Evolutionary conservation across 2,329 filamentous ascomycete genomes (phyloP).

Genomic region (Venturia nashicola): DNA sequence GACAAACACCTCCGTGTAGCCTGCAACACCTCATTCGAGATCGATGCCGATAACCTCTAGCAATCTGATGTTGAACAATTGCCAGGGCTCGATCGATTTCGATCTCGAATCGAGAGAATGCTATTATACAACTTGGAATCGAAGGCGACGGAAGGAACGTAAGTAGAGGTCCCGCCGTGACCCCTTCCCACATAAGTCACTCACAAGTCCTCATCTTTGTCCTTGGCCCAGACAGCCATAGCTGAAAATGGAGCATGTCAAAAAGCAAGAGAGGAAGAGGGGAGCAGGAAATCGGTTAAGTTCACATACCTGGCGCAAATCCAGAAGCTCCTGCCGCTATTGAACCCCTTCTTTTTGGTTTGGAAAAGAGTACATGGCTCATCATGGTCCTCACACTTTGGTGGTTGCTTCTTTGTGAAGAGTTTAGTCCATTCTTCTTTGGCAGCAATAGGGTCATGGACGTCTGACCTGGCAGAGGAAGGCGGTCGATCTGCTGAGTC

Average conservation of each 20-base stretch:
- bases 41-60: too few species aligned
- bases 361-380: constrained; percentile 74
- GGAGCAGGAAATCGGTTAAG: background rate
- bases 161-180: too few species aligned
- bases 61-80: too few species aligned
- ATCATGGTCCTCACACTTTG: constrained; percentile 69
- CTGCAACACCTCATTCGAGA: too few species aligned
- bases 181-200: background rate
- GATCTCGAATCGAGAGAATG: too few species aligned
- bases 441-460: constrained; percentile 56
- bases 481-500: background rate
- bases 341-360: constrained; percentile 83
- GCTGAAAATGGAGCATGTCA: background rate
- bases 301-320: constrained; percentile 49
- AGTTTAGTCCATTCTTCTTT: constrained; percentile 82
- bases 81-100: too few species aligned
- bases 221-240: background rate
- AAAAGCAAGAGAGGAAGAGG: too few species aligned
- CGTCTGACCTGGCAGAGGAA: constrained; percentile 11
- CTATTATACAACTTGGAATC: too few species aligned
- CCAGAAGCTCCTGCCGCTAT: constrained; percentile 57
- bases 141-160: too few species aligned
- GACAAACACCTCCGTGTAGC: too few species aligned
- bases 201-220: background rate
- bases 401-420: constrained; percentile 60